Evolutionary conservation across 352 stramenopile genomes (phyloP), one percentile per base, ranked within the genome.

Genomic region (Globisporangium mamillatum): DNA sequence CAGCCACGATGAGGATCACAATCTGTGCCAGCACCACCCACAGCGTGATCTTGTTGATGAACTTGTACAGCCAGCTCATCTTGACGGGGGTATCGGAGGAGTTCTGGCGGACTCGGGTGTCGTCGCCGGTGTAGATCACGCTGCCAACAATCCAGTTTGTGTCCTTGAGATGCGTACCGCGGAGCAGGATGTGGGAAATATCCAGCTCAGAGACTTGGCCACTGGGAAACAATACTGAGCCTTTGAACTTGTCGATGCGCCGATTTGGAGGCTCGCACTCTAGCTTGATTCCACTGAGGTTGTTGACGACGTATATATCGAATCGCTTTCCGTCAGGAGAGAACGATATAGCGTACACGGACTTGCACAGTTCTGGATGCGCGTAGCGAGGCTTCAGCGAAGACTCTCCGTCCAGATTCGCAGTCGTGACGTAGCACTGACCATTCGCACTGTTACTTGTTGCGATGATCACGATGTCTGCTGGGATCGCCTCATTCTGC

Each of bases 401-500:
- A 8, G 91, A 96, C 66, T 97, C 90, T 2, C 91, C 91, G 64
- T 97, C 91, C 12, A 97, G 71, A 57, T 95, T 96, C 8, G 88
- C 82, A 0, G 91, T 97, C 82, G 88, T 91, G 20, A 95, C 86
- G 57, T 87, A 96, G 69, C 83, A 93, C 58, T 88, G 75, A 0
- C 89, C 84, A 54, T 85, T 87, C 1, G 73, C 16, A 10, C 12
- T 44, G 25, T 75, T 74, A 32, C 81, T 89, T 6, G 78, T 79
- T 2, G 73, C 74, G n/a, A 97, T 46, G 27, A 96, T 60, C 24
- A 85, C 69, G 5, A 97, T 64, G 50, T 97, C 89, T 1, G 86
- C 82, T 8, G 88, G 86, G 16, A 96, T 68, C 3, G 86, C 66
- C 22, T 97, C 83, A 44, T 90, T 78, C 62, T 97, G 81, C 10